Conservation (phyloP, 2,329 filamentous ascomycete genomes). For the Ceratocystis alfenasii region DNA sequence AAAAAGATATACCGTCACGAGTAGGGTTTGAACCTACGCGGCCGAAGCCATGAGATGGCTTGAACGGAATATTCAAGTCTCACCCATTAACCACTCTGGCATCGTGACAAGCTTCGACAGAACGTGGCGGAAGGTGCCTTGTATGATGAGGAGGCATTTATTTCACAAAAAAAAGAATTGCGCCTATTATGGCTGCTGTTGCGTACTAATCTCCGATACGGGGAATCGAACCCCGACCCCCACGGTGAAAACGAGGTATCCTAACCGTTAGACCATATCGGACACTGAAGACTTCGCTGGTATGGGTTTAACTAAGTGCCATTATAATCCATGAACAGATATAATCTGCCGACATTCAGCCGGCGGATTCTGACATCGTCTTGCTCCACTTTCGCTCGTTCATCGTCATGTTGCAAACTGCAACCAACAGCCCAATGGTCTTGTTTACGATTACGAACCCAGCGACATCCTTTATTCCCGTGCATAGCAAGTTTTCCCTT, state of each 20-base stretch:
- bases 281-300: not conserved
- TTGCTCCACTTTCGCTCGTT: not conserved
- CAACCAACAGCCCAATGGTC: not conserved
- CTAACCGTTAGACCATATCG: slow-evolving; percentile 23
- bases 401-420: slow-evolving; percentile 2
- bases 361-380: not conserved
- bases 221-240: slow-evolving; percentile 22
- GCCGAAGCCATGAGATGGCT: slow-evolving; percentile 23
- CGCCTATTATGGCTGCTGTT: accelerated
- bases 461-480: not conserved
- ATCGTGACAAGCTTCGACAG: slow-evolving; percentile 15
- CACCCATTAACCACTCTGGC: slow-evolving; percentile 23
- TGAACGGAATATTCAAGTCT: slow-evolving; percentile 22
- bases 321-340: too few relatives aligned
- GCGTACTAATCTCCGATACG: slow-evolving; percentile 17
- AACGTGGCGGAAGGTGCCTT: too few relatives aligned
- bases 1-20: slow-evolving; percentile 13
- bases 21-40: slow-evolving; percentile 23
- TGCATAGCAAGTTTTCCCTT: not conserved
- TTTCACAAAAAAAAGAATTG: too few relatives aligned
- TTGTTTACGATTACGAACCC: not conserved
- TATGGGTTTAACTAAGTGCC: accelerated
- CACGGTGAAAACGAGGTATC: slow-evolving; percentile 23
- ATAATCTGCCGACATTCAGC: not conserved
- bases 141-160: too few relatives aligned